Conservation (phyloP, 441 rosid species). For the Geranium incanum region DNA sequence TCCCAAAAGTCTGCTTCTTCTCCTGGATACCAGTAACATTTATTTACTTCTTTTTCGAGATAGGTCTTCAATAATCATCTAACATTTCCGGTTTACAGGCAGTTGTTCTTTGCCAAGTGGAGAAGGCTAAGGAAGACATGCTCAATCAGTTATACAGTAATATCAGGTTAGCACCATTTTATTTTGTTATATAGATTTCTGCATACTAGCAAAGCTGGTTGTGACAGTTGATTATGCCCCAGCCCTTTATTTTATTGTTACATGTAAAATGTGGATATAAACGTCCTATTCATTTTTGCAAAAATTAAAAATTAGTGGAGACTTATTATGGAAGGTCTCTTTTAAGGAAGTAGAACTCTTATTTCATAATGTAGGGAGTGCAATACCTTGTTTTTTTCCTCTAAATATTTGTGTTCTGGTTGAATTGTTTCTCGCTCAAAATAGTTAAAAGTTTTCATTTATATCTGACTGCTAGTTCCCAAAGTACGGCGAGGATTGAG, state of each 20-base stretch:
- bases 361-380: neutral
- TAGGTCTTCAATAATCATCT: conserved; percentile 10
- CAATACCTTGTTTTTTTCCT: neutral
- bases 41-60: neutral
- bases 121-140: conserved; percentile 98
- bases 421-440: neutral
- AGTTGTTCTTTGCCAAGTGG: conserved; percentile 99
- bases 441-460: neutral
- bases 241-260: neutral
- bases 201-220: neutral
- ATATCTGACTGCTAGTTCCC: conserved; percentile 41
- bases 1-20: conserved; percentile 66
- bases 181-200: neutral
- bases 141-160: conserved; percentile 90
- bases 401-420: neutral
- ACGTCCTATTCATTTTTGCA: neutral
- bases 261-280: neutral
- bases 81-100: conserved; percentile 57
- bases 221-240: neutral
- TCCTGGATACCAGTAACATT: conserved; percentile 11
- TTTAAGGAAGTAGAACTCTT: too few species aligned
- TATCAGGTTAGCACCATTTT: conserved; percentile 47
- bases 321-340: too few species aligned
- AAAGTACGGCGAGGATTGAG: conserved; percentile 70
- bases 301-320: neutral